These are phyloP conservation scores for Thelephora ganbajun DNA, from an alignment of 768 basidiomycete species.

Conservation along the genomic window DNA sequence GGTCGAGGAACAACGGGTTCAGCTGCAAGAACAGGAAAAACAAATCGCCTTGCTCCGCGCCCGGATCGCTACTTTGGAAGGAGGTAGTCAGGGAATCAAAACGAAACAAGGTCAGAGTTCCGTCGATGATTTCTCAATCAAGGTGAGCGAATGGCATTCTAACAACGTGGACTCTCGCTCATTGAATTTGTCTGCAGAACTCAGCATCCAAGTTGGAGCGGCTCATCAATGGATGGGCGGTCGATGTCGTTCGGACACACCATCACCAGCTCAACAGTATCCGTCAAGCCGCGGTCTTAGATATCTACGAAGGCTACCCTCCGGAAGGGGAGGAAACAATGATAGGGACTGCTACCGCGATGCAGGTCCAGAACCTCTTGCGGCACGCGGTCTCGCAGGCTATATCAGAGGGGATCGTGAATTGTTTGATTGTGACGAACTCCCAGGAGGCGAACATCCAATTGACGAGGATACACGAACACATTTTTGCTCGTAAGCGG, in stretches of 20 bases:
- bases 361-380: constrained; percentile 68
- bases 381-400: constrained; percentile 72
- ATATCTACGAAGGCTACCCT: constrained; percentile 40
- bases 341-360: constrained; percentile 26
- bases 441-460: constrained; percentile 75
- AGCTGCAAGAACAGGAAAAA: constrained; percentile 73
- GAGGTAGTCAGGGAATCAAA: constrained; percentile 23
- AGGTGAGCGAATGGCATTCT: constrained; percentile 29
- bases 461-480: constrained; percentile 77
- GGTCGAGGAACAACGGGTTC: constrained; percentile 66
- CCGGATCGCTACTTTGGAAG: constrained; percentile 65
- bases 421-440: constrained; percentile 78
- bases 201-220: constrained; percentile 72
- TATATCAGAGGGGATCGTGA: constrained; percentile 67
- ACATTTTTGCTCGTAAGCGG: constrained; percentile 69
- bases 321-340: constrained; percentile 24
- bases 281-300: constrained; percentile 43
- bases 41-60: constrained; percentile 63
- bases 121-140: constrained; percentile 82
- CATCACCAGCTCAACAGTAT: constrained; percentile 38
- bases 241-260: constrained; percentile 50
- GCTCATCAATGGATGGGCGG: constrained; percentile 79
- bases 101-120: constrained; percentile 42
- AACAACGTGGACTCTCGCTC: constrained; percentile 4
- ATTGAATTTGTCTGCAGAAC: constrained; percentile 32